These are phyloP conservation scores for Tympanopsis confertula DNA, from an alignment of 2,329 filamentous ascomycete genomes.

Conservation along the genomic window DNA sequence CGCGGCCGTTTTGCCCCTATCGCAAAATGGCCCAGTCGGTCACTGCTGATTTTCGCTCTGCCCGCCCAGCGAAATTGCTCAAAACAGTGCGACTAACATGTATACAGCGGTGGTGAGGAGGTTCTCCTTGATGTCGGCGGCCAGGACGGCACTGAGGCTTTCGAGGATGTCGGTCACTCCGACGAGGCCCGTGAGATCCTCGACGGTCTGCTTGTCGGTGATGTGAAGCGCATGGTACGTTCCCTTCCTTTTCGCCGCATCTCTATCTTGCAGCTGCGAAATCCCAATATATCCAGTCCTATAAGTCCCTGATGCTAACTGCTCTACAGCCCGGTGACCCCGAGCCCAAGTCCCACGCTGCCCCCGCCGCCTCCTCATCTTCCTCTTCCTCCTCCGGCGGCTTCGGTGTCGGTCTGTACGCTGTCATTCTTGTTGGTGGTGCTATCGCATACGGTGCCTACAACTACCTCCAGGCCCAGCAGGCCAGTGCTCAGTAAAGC, in stretches of 20 bases:
- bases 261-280: neutral
- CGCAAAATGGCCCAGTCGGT: no score
- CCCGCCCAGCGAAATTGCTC: no score
- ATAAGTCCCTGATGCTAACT: slow-evolving; percentile 4
- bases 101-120: slow-evolving; percentile 82
- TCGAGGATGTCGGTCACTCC: slow-evolving; percentile 97
- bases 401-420: slow-evolving; percentile 71
- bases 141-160: slow-evolving; percentile 93
- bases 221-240: slow-evolving; percentile 69
- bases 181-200: slow-evolving; percentile 96
- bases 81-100: no score
- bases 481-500: no score
- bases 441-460: slow-evolving; percentile 69
- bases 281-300: slow-evolving; percentile 2
- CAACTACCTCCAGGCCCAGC: slow-evolving; percentile 68
- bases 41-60: no score
- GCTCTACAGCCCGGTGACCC: slow-evolving; percentile 62
- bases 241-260: slow-evolving; percentile 2
- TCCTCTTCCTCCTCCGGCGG: slow-evolving; percentile 34
- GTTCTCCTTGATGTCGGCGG: slow-evolving; percentile 91
- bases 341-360: slow-evolving; percentile 46
- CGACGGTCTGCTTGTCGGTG: slow-evolving; percentile 62
- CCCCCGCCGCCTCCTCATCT: slow-evolving; percentile 35
- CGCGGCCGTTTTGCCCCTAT: no score
- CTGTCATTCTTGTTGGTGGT: slow-evolving; percentile 66